A percentile compares a stretch with the other conserved stretches of the same genome.
phyloP scores from a whole-genome alignment of 2,329 filamentous ascomycete species.

The Pseudopithomyces maydicus region DNA sequence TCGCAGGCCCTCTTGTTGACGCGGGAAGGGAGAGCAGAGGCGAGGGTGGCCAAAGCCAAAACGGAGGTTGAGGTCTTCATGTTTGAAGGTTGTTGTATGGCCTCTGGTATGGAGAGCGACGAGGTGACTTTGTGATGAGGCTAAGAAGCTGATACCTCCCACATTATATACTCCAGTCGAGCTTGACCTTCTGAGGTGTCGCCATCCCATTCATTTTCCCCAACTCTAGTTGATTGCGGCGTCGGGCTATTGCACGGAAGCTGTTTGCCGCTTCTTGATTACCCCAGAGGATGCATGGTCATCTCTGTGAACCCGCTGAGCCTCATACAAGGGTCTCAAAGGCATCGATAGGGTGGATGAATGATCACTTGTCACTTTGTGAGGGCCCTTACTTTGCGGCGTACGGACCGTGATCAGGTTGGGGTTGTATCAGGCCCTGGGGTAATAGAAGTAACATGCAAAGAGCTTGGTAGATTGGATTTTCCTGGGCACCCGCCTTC shows the following conservation, averaged over 20 bases:
- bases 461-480: background rate
- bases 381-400: background rate
- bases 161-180: conserved; percentile 4
- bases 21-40: conserved; percentile 1
- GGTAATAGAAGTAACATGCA: background rate
- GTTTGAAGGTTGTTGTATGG: background rate
- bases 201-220: background rate
- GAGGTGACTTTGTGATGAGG: background rate
- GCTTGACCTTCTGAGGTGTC: background rate
- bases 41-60: conserved; percentile 7
- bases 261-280: background rate
- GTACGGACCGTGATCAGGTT: conserved; percentile 4
- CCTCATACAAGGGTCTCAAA: background rate
- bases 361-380: background rate
- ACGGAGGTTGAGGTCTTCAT: conserved; percentile 8
- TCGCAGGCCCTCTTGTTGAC: conserved; percentile 3
- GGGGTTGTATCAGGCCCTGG: background rate
- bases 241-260: background rate
- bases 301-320: background rate
- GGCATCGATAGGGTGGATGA: background rate
- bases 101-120: background rate
- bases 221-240: conserved; percentile 2
- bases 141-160: background rate
- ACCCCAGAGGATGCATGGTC: background rate
- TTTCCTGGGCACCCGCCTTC: background rate